A percentile compares a stretch with the other conserved stretches of the same genome.
Conservation (phyloP, 2,329 filamentous ascomycete species). For the Exophiala calicioides region DNA sequence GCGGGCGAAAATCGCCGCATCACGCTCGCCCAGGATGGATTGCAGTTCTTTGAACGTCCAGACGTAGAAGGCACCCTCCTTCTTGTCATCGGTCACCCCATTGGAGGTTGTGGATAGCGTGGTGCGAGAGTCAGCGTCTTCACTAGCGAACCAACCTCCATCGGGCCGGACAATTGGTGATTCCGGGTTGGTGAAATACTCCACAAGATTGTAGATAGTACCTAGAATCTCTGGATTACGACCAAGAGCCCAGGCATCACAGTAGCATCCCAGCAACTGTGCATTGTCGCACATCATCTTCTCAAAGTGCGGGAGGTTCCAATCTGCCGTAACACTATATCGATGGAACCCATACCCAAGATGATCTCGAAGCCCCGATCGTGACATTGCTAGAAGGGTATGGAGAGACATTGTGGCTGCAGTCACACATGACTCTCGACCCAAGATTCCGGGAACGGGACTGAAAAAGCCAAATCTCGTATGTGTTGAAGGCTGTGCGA, state of each 20-base stretch:
- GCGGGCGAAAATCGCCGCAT: conserved; percentile 72
- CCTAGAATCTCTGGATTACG: conserved; percentile 72
- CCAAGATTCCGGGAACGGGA: conserved; percentile 83
- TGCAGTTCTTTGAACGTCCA: conserved; percentile 91
- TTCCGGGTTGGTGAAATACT: conserved; percentile 71
- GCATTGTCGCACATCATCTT: conserved; percentile 96
- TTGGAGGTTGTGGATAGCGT: conserved; percentile 44
- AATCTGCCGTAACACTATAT: conserved; percentile 88
- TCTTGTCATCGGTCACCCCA: conserved; percentile 69
- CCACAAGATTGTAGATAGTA: conserved; percentile 76
- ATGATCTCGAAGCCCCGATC: conserved; percentile 71
- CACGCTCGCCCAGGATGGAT: conserved; percentile 66
- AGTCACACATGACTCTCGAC: conserved; percentile 70
- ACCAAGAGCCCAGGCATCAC: conserved; percentile 78
- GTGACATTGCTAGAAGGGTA: conserved; percentile 76
- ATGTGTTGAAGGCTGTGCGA: conserved; percentile 26
- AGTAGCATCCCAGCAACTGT: conserved; percentile 77
- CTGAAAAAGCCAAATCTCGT: conserved; percentile 56
- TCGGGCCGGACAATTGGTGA: conserved; percentile 63
- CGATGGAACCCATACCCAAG: conserved; percentile 77
- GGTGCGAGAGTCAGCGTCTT: conserved; percentile 84
- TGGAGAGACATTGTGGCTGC: conserved; percentile 77
- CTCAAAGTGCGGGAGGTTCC: conserved; percentile 94
- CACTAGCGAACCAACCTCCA: conserved; percentile 83
- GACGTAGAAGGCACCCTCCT: conserved; percentile 90